Evolutionary conservation across 2,329 filamentous ascomycete species (phyloP).

Genomic region (Periconia digitata): DNA sequence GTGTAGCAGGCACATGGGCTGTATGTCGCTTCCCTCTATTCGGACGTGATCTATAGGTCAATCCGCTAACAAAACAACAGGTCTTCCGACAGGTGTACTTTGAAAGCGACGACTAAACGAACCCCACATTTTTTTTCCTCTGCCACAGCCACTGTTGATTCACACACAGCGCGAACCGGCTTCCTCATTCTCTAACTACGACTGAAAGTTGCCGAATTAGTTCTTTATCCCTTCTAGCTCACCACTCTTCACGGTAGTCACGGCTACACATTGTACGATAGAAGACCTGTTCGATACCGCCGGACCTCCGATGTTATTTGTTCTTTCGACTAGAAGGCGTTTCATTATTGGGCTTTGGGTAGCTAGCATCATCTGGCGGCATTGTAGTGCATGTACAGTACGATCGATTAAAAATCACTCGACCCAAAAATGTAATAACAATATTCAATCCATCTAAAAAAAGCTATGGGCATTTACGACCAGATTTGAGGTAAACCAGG

Average conservation of each 20-base stretch:
- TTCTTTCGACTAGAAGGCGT: neutral
- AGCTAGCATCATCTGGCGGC: neutral
- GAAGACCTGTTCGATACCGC: constrained; percentile 1
- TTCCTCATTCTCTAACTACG: constrained; percentile 1
- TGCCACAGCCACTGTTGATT: neutral
- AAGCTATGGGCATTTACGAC: neutral
- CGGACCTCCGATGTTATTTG: neutral
- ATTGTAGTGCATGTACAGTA: constrained; percentile 1
- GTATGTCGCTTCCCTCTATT: constrained; percentile 51
- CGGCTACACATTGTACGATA: constrained; percentile 12
- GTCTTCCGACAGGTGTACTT: constrained; percentile 25
- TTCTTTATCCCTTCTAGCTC: constrained; percentile 10
- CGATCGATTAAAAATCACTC: neutral
- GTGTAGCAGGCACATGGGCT: constrained; percentile 84
- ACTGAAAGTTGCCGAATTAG: constrained; percentile 4
- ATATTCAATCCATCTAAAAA: neutral
- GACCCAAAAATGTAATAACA: neutral
- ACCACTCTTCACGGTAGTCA: constrained; percentile 11
- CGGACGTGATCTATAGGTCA: neutral
- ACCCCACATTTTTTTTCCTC: neutral
- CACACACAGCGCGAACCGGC: constrained; percentile 2
- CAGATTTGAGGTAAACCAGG: neutral
- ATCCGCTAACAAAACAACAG: constrained; percentile 13
- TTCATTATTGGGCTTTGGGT: neutral
- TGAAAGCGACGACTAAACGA: constrained; percentile 18